Percentiles rank a stretch among this genome's conserved stretches.
phyloP scores from a whole-genome alignment of 1,139 yeast species.

The Saccharomyces uvarum region DNA sequence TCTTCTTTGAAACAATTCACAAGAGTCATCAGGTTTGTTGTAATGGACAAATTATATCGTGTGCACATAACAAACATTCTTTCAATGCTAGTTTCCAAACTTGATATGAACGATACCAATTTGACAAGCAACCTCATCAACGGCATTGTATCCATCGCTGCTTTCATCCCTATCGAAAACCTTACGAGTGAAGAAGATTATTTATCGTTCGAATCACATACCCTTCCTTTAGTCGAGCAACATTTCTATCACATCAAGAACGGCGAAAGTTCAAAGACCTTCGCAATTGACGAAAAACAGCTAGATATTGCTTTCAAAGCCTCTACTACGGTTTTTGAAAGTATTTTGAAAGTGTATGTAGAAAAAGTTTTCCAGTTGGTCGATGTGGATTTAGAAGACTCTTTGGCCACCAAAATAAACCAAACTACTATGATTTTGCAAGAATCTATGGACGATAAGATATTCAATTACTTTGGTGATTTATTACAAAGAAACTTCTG shows the following conservation, averaged over 20 bases:
- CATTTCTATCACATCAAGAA: constrained; percentile 49
- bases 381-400: constrained; percentile 65
- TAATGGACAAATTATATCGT: constrained; percentile 56
- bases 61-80: constrained; percentile 73
- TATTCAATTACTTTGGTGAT: constrained; percentile 37
- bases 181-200: constrained; percentile 34
- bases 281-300: constrained; percentile 37
- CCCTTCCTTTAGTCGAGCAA: constrained; percentile 49
- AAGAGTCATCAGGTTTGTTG: constrained; percentile 60
- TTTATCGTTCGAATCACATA: constrained; percentile 53
- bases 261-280: constrained; percentile 15
- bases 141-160: constrained; percentile 62
- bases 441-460: constrained; percentile 62
- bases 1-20: constrained; percentile 66
- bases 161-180: constrained; percentile 65
- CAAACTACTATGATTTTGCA: constrained; percentile 60
- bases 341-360: constrained; percentile 50
- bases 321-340: constrained; percentile 65
- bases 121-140: constrained; percentile 67
- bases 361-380: constrained; percentile 57
- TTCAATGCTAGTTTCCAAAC: constrained; percentile 66
- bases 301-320: constrained; percentile 59
- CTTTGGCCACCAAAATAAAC: constrained; percentile 40
- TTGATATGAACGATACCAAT: constrained; percentile 79
- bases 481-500: constrained; percentile 51